These are phyloP conservation scores for Populus alba DNA, from an alignment of 345 rosid genomes.

Conservation along the genomic window DNA sequence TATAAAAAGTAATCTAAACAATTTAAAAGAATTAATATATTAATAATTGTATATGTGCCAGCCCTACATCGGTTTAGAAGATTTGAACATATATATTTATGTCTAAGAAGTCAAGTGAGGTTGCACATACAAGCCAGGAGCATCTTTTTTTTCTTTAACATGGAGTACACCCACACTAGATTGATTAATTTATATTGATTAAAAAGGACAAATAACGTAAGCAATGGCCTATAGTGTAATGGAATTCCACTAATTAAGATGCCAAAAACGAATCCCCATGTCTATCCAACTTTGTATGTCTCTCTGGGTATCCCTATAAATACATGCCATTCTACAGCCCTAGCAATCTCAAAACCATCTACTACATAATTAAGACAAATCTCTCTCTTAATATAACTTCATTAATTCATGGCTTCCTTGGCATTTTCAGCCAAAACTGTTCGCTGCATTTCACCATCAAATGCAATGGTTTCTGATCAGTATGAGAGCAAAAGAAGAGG, in stretches of 20 bases:
- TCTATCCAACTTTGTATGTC: background rate
- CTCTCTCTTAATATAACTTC: background rate
- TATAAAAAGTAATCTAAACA: too few relatives aligned
- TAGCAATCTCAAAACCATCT: background rate
- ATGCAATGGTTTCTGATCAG: conserved; percentile 22
- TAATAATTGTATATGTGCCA: too few relatives aligned
- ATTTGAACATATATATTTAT: too few relatives aligned
- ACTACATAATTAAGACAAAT: background rate
- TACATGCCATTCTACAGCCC: background rate
- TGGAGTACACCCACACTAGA: background rate
- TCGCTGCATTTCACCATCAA: conserved; percentile 20
- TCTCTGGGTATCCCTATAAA: background rate
- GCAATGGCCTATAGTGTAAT: conserved; percentile 41
- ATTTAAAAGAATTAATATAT: too few relatives aligned
- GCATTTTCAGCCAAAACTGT: conserved; percentile 16
- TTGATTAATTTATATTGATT: too few relatives aligned
- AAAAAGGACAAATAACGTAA: conserved; percentile 8
- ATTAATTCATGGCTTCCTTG: conserved; percentile 44
- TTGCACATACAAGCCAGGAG: background rate
- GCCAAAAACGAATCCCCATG: conserved; percentile 9
- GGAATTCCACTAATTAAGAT: conserved; percentile 43
- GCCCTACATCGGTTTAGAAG: too few relatives aligned
- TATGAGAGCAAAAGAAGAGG: conserved; percentile 7
- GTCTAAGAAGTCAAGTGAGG: background rate
- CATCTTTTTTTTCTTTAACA: background rate